A percentile compares a stretch with the other conserved stretches of the same genome.
Evolutionary conservation across 2,329 filamentous ascomycete species (phyloP).

Genomic region (Penicillium sp.): DNA sequence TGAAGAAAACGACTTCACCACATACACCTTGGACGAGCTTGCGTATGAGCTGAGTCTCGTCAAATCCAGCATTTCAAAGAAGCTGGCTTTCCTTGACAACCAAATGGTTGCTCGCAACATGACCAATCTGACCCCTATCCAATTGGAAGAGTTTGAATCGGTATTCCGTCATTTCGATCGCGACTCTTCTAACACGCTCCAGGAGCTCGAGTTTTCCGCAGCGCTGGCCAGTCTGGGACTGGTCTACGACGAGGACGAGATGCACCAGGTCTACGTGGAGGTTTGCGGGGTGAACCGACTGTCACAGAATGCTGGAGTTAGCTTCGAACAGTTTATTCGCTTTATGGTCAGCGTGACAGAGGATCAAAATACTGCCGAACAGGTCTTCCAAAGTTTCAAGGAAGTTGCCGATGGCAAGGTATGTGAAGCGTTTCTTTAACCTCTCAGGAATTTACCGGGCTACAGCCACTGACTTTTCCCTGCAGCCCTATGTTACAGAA

Average conservation of each 20-base stretch:
- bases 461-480: conserved; percentile 6
- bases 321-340: conserved; percentile 95
- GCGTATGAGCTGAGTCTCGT: conserved; percentile 88
- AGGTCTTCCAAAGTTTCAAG: conserved; percentile 94
- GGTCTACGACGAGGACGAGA: conserved; percentile 94
- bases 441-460: neutral
- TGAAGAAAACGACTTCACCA: conserved; percentile 99
- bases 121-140: conserved; percentile 97
- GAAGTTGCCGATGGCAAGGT: conserved; percentile 95
- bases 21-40: conserved; percentile 94
- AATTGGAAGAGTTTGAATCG: conserved; percentile 95
- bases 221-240: conserved; percentile 89
- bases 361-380: conserved; percentile 96
- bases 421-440: conserved; percentile 18
- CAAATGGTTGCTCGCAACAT: conserved; percentile 97
- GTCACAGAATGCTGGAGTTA: conserved; percentile 61
- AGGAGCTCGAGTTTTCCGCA: conserved; percentile 91
- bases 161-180: conserved; percentile 97
- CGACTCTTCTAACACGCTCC: conserved; percentile 77
- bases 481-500: conserved; percentile 84
- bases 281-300: conserved; percentile 57
- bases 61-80: conserved; percentile 86
- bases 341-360: conserved; percentile 99
- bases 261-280: conserved; percentile 87
- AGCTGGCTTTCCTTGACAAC: conserved; percentile 92